Evolutionary conservation across 345 rosid genomes (phyloP), one percentile per base, ranked within the genome.

Genomic region (Aegle marmelos): DNA sequence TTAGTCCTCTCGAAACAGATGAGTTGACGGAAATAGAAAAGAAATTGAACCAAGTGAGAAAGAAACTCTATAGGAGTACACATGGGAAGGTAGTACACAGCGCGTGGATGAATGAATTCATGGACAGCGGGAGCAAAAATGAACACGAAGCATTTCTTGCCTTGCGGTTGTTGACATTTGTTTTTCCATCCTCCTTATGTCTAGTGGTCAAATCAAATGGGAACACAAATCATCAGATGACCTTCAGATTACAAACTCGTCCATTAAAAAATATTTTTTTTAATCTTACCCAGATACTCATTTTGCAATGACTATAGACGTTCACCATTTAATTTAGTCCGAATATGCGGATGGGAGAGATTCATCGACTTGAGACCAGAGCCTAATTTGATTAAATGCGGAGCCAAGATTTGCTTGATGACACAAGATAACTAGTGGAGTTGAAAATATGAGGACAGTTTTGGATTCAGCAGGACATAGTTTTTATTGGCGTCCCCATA

Each of bases 81-180:
- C 0, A 22, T 5, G 72, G 25, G 34, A 82, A 72, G 41, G 80
- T 70, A 0, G 0, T 0, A 0, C 61, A 25, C 0, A 0, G 4
- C 27, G 6, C 13, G 4, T 82, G 86, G 89, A 63, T 78, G 70
- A 72, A 28, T 68, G 74, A 67, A 53, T 81, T 85, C 74, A 79
- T 73, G 84, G 70, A 69, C 6, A 68, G 76, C 33, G 79, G 63
- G 11, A 76, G 82, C 41, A 53, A 76, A 48, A 63, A 82, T 2
- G 91, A 85, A 75, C 91, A 85, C 66, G 86, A 87, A 74, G 87
- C 90, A 5, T 87, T 89, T 68, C 89, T 89, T 10, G 78, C 83
- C 34, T 30, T 77, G 14, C 85, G 90, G 87, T n/a, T 86, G 65
- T 80, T 82, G n/a, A 72, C 76, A 78, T 86, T 34, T 70, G 85